Conservation (phyloP, 768 basidiomycete species). For the Pisolithus albus region DNA sequence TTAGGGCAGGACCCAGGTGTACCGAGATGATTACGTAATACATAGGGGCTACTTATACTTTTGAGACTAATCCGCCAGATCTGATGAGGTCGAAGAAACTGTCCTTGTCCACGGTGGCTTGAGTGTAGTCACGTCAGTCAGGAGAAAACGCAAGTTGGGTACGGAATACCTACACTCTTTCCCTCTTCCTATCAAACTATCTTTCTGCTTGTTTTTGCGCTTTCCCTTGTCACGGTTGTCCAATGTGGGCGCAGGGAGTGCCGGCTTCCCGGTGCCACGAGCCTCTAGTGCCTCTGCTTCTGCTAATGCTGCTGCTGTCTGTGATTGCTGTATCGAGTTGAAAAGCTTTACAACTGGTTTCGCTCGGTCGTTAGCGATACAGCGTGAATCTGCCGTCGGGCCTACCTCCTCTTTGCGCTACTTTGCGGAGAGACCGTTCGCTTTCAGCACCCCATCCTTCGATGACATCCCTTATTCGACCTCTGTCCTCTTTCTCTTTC, state of each 20-base stretch:
- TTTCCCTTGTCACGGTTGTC: conserved; percentile 40
- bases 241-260: conserved; percentile 57
- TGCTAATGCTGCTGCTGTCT: conserved; percentile 45
- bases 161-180: conserved; percentile 46
- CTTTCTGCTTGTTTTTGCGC: conserved; percentile 48
- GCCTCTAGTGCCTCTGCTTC: conserved; percentile 53
- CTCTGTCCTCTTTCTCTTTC: conserved; percentile 68
- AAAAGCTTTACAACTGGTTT: conserved; percentile 72
- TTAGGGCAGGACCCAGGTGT: conserved; percentile 32
- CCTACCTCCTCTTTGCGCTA: conserved; percentile 78
- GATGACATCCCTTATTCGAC: conserved; percentile 61
- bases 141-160: conserved; percentile 4
- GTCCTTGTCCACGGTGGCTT: conserved; percentile 63
- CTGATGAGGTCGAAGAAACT: conserved; percentile 80
- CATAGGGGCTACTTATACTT: conserved; percentile 31
- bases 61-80: conserved; percentile 75
- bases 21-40: neutral
- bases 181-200: conserved; percentile 45
- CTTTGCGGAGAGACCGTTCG: conserved; percentile 72
- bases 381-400: neutral
- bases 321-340: conserved; percentile 80
- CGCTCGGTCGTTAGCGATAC: neutral
- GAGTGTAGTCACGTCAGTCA: conserved; percentile 5
- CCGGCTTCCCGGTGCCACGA: conserved; percentile 69
- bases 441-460: conserved; percentile 87